Evolutionary conservation across 345 rosid genomes (phyloP), one percentile per base, ranked within the genome.

Genomic region (Eutrema japonicum): DNA sequence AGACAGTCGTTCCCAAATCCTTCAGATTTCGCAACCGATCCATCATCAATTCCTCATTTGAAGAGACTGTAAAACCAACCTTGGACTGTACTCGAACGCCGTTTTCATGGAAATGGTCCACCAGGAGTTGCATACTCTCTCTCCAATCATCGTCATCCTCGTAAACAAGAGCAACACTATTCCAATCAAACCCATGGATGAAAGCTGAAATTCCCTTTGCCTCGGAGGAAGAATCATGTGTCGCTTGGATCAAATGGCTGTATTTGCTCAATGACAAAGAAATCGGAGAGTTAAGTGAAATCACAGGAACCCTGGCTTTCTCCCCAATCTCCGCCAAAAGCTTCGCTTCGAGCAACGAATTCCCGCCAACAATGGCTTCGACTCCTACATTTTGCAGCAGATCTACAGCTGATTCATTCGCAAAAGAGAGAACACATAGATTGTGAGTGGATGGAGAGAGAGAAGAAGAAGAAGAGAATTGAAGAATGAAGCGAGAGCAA

Each of bases 91-190:
- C 12, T 4, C 27, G 73, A 35, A 81, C 54, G 2, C 10, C 8
- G 1, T 29, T 65, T 16, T 60, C 71, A 11, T 42, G 38, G 18
- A 79, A 69, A 30, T 22, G 47, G 2, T 72, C 71, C 3, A 67
- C 36, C n/a, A 82, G 0, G 12, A 26, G 3, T 7, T 74, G 73
- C 58, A 72, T 50, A 62, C 37, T 60, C 63, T 71, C 74, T 64
- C 71, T 71, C 80, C 82, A 57, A 2, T 62, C 62, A 66, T 70
- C 66, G 0, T 49, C 57, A 26, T 83, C 79, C 14, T 80, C 82
- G 4, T 55, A 78, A 41, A 80, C 26, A 26, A 80, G 51, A 36
- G 48, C 60, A 48, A 74, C 80, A 66, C 38, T 66, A 26, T 53
- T 72, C 86, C 84, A 83, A 10, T 42, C 49, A 68, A 69, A 65